phyloP scores from a whole-genome alignment of 805 yeast species.

The Starmerella etchellsii region DNA sequence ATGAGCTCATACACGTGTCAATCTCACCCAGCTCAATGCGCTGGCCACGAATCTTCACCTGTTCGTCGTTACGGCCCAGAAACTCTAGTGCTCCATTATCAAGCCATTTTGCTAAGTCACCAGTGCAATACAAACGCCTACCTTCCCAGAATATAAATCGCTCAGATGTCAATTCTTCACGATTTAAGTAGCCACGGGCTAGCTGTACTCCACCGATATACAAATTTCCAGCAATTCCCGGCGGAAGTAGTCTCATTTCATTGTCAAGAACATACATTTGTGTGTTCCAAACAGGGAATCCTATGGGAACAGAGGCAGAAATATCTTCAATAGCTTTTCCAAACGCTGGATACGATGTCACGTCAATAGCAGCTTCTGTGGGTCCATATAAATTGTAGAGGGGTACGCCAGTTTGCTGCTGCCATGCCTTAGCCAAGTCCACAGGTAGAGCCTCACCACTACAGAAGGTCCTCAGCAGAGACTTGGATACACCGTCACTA shows the following conservation, averaged over 20 bases:
- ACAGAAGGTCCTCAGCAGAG: slow-evolving; percentile 8
- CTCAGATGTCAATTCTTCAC: slow-evolving; percentile 17
- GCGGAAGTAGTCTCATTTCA: slow-evolving; percentile 12
- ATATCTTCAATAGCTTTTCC: slow-evolving; percentile 6
- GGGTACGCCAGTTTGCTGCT: slow-evolving; percentile 3
- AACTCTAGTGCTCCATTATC: slow-evolving; percentile 22
- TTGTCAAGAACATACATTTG: slow-evolving; percentile 8
- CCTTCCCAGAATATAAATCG: slow-evolving; percentile 11
- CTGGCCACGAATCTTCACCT: slow-evolving; percentile 26
- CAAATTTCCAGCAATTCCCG: slow-evolving; percentile 24
- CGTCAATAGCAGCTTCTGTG: slow-evolving; percentile 17
- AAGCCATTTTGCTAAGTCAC: slow-evolving; percentile 23
- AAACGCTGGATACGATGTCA: slow-evolving; percentile 7
- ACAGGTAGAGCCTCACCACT: slow-evolving; percentile 13
- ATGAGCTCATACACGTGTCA: slow-evolving; percentile 17
- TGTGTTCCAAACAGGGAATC: slow-evolving; percentile 13
- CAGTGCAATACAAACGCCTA: slow-evolving; percentile 21
- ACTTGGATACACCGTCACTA: not conserved
- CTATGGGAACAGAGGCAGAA: slow-evolving; percentile 8
- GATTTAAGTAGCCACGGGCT: slow-evolving; percentile 23
- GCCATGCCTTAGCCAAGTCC: slow-evolving; percentile 6
- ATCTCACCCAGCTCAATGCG: slow-evolving; percentile 26
- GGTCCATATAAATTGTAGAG: slow-evolving; percentile 15
- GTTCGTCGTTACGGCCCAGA: slow-evolving; percentile 24
- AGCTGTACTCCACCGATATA: slow-evolving; percentile 25